Conservation (phyloP, 768 basidiomycete species). For the Rhizopogon vinicolor region DNA sequence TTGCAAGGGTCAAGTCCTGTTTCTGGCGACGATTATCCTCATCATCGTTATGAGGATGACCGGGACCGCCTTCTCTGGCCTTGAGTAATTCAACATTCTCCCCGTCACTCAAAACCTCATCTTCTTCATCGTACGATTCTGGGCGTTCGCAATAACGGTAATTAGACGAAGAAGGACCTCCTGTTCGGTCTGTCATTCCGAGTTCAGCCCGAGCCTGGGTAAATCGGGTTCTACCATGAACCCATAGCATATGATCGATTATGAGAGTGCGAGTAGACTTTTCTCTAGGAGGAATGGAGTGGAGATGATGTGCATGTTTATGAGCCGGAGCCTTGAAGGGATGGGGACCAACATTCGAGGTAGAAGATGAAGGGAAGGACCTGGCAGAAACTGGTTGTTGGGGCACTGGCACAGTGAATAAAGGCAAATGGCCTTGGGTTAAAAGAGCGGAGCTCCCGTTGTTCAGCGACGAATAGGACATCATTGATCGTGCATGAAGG, state of each 20-base stretch:
- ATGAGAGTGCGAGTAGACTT: conserved; percentile 88
- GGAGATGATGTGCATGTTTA: conserved; percentile 84
- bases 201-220: conserved; percentile 83
- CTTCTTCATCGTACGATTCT: conserved; percentile 75
- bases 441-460: conserved; percentile 12
- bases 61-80: conserved; percentile 49
- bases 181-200: conserved; percentile 79
- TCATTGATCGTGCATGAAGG: conserved; percentile 6
- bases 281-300: conserved; percentile 81
- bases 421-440: conserved; percentile 13
- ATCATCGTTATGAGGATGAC: conserved; percentile 46
- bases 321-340: conserved; percentile 73
- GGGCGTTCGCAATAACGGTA: conserved; percentile 63
- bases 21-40: conserved; percentile 52
- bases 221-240: conserved; percentile 75
- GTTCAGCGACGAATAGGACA: conserved; percentile 27
- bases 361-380: conserved; percentile 9
- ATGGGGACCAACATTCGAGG: conserved; percentile 4
- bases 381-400: conserved; percentile 5
- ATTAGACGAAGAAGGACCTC: conserved; percentile 56
- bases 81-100: conserved; percentile 43
- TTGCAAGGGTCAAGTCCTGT: conserved; percentile 62
- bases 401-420: conserved; percentile 10
- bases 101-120: conserved; percentile 60
- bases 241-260: conserved; percentile 85